phyloP scores from a whole-genome alignment of 2,329 filamentous ascomycete genomes.

The Rachicladosporium sp. region DNA sequence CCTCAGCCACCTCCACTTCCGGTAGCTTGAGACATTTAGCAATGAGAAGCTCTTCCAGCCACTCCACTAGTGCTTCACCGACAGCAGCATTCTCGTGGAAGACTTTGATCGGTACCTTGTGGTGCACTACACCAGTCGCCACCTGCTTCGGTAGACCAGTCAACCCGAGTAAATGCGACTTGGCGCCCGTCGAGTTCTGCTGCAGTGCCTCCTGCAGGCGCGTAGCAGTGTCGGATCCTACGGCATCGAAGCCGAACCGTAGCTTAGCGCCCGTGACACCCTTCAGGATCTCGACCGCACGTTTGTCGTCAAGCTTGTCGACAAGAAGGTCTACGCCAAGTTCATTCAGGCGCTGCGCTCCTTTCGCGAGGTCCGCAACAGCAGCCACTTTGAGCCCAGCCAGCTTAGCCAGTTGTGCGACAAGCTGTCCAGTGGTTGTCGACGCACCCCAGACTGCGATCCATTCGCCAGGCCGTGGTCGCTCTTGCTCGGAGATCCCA shows the following conservation, averaged over 20 bases:
- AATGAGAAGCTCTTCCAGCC: conserved; percentile 55
- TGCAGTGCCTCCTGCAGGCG: conserved; percentile 44
- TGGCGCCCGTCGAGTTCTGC: conserved; percentile 13
- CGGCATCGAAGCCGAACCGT: conserved; percentile 57
- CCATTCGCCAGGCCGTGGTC: conserved; percentile 52
- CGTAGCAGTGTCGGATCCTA: conserved; percentile 50
- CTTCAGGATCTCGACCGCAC: conserved; percentile 54
- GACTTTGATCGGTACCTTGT: conserved; percentile 62
- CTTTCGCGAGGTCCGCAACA: conserved; percentile 54
- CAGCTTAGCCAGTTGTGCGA: conserved; percentile 55
- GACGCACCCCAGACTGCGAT: conserved; percentile 66
- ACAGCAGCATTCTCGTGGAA: conserved; percentile 57
- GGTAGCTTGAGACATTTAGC: conserved; percentile 44
- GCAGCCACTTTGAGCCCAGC: conserved; percentile 53
- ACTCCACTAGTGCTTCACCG: conserved; percentile 50
- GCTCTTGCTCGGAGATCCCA: conserved; percentile 39
- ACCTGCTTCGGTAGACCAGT: conserved; percentile 52
- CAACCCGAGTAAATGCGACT: conserved; percentile 52
- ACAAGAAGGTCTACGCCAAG: conserved; percentile 52
- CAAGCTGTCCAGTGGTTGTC: conserved; percentile 55
- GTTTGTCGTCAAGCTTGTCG: conserved; percentile 52
- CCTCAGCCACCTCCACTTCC: conserved; percentile 51
- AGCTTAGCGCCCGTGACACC: conserved; percentile 45
- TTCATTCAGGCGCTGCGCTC: conserved; percentile 46
- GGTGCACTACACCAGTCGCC: conserved; percentile 39